Evolutionary conservation across 768 basidiomycete genomes (phyloP), one percentile per base, ranked within the genome.

Genomic region (Tulasnella sp.): DNA sequence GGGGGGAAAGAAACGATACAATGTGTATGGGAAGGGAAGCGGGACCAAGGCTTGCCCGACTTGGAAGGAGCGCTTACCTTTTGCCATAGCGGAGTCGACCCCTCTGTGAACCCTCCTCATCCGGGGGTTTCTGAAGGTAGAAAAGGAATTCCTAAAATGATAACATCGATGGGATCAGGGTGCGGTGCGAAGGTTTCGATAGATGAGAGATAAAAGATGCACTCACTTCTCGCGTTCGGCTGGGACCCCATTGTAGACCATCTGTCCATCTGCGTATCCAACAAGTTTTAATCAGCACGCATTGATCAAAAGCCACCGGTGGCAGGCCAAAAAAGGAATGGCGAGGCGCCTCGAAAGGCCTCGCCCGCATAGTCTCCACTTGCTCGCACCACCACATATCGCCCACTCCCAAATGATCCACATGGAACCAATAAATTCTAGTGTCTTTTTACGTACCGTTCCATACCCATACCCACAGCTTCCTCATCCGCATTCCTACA

Each of bases 381-480:
- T 5, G 47, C 8, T 21, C n/a, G 47, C 47, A 48, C n/a, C 24
- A 21, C n/a, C n/a, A 48, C 24, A 19, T n/a, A n/a, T 48, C 19
- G n/a, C 47, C 47, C n/a, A 21, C 47, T 48, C 47, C 7, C 47
- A 26, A 48, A 21, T 5, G 8, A 21, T 5, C 24, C 7, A 10
- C 24, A 26, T 19, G 8, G 19, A n/a, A 48, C n/a, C n/a, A 48
- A 48, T n/a, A 21, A 5, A 48, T 5, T n/a, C n/a, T n/a, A 26
- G 47, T n/a, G 10, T 5, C 47, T 26, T 48, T 26, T 19, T 26
- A 48, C 59, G 42, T 3, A 61, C 50, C 50, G 41, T 61, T 54
- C 50, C 52, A 59, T 59, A 17, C 59, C 59, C 59, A 61, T 61
- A 19, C 59, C 59, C n/a, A 48, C 45, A 27, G 59, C 59, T 61